Conservation (phyloP, 805 yeast species). For the Yamadazyma nakazawae region DNA sequence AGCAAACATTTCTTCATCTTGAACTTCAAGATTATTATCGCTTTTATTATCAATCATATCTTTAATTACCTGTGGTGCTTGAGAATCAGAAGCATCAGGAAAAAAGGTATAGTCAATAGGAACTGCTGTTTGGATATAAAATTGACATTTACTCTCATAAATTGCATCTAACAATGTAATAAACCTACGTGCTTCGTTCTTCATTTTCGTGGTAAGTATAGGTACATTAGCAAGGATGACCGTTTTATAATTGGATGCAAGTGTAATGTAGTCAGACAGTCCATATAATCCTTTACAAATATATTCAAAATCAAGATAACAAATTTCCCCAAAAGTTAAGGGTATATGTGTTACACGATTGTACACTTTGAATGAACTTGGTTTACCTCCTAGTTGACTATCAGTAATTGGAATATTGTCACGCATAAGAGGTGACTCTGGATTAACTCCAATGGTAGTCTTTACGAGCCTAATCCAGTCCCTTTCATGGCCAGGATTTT, state of each 20-base stretch:
- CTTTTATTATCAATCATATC: constrained; percentile 17
- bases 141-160: constrained; percentile 63
- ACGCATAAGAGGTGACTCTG: constrained; percentile 8
- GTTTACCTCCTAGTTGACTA: constrained; percentile 13
- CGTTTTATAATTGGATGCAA: constrained; percentile 58
- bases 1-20: constrained; percentile 68
- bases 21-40: constrained; percentile 43
- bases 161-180: constrained; percentile 66
- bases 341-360: constrained; percentile 53
- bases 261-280: constrained; percentile 66
- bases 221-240: constrained; percentile 63
- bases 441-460: constrained; percentile 15
- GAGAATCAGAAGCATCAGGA: constrained; percentile 40
- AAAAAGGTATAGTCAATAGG: constrained; percentile 56
- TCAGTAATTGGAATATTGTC: constrained; percentile 10
- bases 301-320: constrained; percentile 49
- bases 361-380: constrained; percentile 46
- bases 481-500: constrained; percentile 20
- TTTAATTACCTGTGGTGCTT: constrained; percentile 12
- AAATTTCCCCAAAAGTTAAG: constrained; percentile 34
- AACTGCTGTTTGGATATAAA: constrained; percentile 50
- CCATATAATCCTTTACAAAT: constrained; percentile 57
- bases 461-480: constrained; percentile 36
- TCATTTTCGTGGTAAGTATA: constrained; percentile 50
- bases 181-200: constrained; percentile 66